A percentile compares a stretch with the other conserved stretches of the same genome.
Evolutionary conservation across 192 early-diverging fungal species (phyloP).

Genomic region (Entomortierella beljakovae): DNA sequence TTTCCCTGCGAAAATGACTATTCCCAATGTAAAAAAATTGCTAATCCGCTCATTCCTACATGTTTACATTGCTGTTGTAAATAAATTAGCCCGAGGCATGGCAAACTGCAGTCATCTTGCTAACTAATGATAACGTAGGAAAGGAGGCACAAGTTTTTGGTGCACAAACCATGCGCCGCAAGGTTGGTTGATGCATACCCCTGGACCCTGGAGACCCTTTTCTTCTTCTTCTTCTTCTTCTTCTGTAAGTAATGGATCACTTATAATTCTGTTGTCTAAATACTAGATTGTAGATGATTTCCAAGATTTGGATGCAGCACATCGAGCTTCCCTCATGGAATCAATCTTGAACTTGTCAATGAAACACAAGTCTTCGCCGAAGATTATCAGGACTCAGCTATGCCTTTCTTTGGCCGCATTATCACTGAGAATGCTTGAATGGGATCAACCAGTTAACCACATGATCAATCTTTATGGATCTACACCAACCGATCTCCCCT

Average conservation of each 20-base stretch:
- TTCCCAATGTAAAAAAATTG: background rate
- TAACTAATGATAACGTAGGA: constrained; percentile 66
- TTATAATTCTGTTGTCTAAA: background rate
- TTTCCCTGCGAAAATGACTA: too few species aligned
- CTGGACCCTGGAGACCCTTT: too few species aligned
- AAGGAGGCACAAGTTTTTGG: constrained; percentile 84
- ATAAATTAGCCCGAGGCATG: constrained; percentile 80
- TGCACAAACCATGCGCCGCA: constrained; percentile 93
- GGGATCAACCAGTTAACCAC: constrained; percentile 84
- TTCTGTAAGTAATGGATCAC: too few species aligned
- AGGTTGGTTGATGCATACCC: too few species aligned
- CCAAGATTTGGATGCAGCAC: constrained; percentile 74
- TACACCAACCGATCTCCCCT: constrained; percentile 67
- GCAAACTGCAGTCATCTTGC: constrained; percentile 80
- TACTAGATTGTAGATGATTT: constrained; percentile 83
- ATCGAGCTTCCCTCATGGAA: constrained; percentile 77
- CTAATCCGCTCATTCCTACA: background rate
- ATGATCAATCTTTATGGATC: constrained; percentile 77
- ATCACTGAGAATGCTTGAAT: constrained; percentile 81
- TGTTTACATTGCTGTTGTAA: background rate
- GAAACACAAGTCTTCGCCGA: constrained; percentile 65
- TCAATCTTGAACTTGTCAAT: constrained; percentile 80
- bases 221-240: too few species aligned
- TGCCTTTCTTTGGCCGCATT: constrained; percentile 87
- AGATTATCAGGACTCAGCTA: constrained; percentile 81